These are phyloP conservation scores for Euphorbia schlechtendalii DNA, from an alignment of 441 rosid genomes.

Conservation along the genomic window DNA sequence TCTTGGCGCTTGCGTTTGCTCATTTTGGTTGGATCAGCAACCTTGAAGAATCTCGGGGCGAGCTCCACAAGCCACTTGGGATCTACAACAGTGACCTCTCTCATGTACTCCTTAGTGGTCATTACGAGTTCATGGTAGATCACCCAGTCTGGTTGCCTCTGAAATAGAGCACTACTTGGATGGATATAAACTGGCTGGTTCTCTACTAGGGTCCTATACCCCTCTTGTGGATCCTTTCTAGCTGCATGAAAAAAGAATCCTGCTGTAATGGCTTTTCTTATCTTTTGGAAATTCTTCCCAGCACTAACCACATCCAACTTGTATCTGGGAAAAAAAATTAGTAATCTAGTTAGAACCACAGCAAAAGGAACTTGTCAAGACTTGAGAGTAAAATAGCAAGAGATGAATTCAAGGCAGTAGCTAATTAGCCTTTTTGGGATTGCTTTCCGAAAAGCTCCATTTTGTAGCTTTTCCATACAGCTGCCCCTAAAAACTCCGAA, in stretches of 20 bases:
- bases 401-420: too few relatives aligned
- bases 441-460: too few relatives aligned
- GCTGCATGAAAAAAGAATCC: constrained; percentile 84
- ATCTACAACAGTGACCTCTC: constrained; percentile 31
- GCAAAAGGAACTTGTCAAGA: too few relatives aligned
- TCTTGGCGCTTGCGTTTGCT: constrained; percentile 41
- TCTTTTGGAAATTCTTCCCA: constrained; percentile 69
- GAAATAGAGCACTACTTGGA: constrained; percentile 90
- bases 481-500: too few relatives aligned
- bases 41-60: constrained; percentile 36
- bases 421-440: too few relatives aligned
- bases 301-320: constrained; percentile 64
- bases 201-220: constrained; percentile 76
- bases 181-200: constrained; percentile 87
- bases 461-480: too few relatives aligned
- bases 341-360: constrained; percentile 9
- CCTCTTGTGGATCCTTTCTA: constrained; percentile 87
- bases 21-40: constrained; percentile 34
- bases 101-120: constrained; percentile 54
- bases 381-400: too few relatives aligned
- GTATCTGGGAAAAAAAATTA: constrained; percentile 38
- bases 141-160: constrained; percentile 91
- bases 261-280: constrained; percentile 79
- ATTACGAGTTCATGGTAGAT: constrained; percentile 85
- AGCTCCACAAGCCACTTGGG: constrained; percentile 39